These are phyloP conservation scores for Drechmeria coniospora DNA, from an alignment of 2,329 filamentous ascomycete species.

Conservation along the genomic window DNA sequence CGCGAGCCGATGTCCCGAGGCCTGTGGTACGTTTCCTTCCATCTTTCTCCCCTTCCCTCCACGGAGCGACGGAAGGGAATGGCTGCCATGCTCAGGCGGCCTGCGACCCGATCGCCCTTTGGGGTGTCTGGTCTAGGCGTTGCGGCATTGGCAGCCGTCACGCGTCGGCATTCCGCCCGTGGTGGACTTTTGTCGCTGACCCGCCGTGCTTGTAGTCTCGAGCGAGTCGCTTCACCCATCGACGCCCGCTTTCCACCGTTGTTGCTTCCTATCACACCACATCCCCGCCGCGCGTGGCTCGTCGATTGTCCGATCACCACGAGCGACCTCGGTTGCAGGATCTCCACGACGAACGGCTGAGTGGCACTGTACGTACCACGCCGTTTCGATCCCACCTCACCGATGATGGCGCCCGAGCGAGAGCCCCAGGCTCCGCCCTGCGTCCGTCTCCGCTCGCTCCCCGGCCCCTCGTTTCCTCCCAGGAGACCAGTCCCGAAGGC, in stretches of 20 bases:
- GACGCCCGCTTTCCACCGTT: conserved; percentile 37
- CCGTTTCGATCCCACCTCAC: conserved; percentile 26
- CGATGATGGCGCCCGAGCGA: conserved; percentile 20
- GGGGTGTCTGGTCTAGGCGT: no score
- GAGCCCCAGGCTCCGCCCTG: conserved; percentile 14
- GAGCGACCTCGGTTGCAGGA: conserved; percentile 24
- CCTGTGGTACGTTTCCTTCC: conserved; percentile 28
- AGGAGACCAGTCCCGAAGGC: conserved; percentile 22
- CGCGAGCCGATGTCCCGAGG: conserved; percentile 18
- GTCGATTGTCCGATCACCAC: conserved; percentile 42
- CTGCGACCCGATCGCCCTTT: background rate
- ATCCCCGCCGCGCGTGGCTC: conserved; percentile 34
- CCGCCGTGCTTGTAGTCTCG: conserved; percentile 28
- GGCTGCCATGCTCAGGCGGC: background rate
- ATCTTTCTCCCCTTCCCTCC: background rate
- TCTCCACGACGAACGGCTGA: conserved; percentile 28
- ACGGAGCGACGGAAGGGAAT: background rate
- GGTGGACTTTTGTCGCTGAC: conserved; percentile 1
- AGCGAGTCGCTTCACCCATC: conserved; percentile 28
- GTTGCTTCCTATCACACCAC: conserved; percentile 30
- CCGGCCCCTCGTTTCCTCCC: conserved; percentile 26
- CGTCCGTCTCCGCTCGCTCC: conserved; percentile 33
- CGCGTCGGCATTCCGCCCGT: no score
- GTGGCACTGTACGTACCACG: conserved; percentile 24
- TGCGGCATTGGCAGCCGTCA: no score